Base-by-base conservation (phyloP, 108 stramenopile genomes). In the Fragilaria crotonensis region DNA sequence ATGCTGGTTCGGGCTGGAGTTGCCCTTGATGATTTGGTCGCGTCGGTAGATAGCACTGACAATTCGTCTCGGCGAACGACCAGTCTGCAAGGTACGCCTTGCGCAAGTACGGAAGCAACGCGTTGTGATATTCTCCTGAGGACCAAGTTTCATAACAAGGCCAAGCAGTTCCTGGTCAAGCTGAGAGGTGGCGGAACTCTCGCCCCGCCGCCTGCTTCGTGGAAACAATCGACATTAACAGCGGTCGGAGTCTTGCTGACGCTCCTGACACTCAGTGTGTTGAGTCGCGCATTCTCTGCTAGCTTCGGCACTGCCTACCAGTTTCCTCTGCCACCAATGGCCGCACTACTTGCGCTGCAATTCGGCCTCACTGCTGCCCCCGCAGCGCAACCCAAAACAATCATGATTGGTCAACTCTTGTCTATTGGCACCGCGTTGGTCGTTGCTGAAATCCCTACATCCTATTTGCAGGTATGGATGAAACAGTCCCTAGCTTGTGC, bases 291-390 rank as follows among this genome's bases (percentile, higher is more conserved):
- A 11, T 41, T 41, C 7, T 11, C 11, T 41, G 11, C 14, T 11
- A 41, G 11, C 7, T 14, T 41, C 14, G 36, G 36, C 7, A 14
- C 7, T 7, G 36, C 7, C 36, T 41, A 41, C 36, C 11, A 14
- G 36, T 41, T 41, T 14, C 36, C 36, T 41, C 7, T 41, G 36
- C 11, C 36, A 41, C 36, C 36, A 11, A 11, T 41, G 14, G 36
- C 36, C 36, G 36, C 36, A 11, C 36, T 41, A 11, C 36, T 41
- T 7, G 36, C 36, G 36, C 14, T 41, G 36, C 61, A 62, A 27
- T 62, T 30, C 18, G 27, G 22, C 2, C 30, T 62, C n/a, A 52
- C 61, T 18, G 61, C 61, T 2, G 61, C 61, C 2, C 61, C 61
- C 7, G 49, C 61, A 2, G 49, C 50, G 19, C 61, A 62, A 30